A percentile compares a stretch with the other conserved stretches of the same genome.
phyloP scores from a whole-genome alignment of 176 grass and related monocot genomes.

The Triticum timopheevii region DNA sequence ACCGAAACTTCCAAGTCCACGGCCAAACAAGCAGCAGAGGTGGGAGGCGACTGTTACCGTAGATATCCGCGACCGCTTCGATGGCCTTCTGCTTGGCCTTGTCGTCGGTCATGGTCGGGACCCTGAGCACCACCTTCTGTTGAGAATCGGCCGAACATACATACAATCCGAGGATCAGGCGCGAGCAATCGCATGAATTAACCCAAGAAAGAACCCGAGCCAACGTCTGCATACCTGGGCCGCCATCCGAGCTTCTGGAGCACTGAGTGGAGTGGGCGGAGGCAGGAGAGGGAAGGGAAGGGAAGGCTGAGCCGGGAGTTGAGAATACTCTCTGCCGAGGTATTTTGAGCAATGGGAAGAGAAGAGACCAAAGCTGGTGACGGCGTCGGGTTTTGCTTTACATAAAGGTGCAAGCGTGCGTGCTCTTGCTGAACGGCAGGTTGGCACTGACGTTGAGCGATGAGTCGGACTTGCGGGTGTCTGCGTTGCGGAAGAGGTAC shows the following conservation, averaged over 20 bases:
- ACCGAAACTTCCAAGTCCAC: neutral
- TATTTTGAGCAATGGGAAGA: conserved; percentile 29
- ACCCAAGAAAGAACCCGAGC: neutral
- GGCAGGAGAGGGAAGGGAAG: neutral
- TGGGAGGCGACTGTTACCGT: conserved; percentile 40
- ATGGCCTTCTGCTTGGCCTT: conserved; percentile 94
- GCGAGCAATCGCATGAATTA: neutral
- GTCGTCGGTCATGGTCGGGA: conserved; percentile 82
- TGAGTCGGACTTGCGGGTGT: neutral
- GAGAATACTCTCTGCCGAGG: conserved; percentile 28
- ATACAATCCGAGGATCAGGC: neutral
- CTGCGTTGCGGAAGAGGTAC: too few relatives aligned
- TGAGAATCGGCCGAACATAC: conserved; percentile 2
- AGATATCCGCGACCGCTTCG: conserved; percentile 77
- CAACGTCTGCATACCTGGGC: conserved; percentile 50
- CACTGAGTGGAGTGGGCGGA: neutral
- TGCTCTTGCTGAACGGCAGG: conserved; percentile 15
- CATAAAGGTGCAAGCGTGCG: conserved; percentile 30
- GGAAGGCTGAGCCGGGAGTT: neutral
- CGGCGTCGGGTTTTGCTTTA: conserved; percentile 33
- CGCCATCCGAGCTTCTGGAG: conserved; percentile 38
- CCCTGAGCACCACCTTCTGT: conserved; percentile 79
- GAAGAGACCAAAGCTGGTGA: conserved; percentile 33
- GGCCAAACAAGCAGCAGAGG: neutral
- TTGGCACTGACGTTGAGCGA: neutral